A percentile compares a stretch with the other conserved stretches of the same genome.
Conservation (phyloP, 345 rosid genomes). For the Salix suchowensis region DNA sequence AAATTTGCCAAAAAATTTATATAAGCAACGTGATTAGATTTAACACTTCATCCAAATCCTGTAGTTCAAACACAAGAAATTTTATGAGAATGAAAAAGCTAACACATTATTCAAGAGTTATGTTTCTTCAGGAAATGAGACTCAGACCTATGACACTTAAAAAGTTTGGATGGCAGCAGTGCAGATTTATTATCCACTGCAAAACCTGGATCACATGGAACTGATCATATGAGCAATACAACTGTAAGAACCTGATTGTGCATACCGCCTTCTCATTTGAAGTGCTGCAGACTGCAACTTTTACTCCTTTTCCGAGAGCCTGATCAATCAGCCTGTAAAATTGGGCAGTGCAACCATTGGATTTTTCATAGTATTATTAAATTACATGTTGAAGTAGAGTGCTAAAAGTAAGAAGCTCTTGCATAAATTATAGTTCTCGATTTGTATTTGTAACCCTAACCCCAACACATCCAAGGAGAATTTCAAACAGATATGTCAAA, state of each 20-base stretch:
- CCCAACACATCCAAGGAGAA: neutral
- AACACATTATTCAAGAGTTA: neutral
- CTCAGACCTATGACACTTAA: neutral
- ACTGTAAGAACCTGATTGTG: constrained; percentile 51
- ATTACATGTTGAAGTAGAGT: neutral
- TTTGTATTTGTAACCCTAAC: neutral
- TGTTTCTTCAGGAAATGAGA: constrained; percentile 4
- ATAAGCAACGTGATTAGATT: neutral
- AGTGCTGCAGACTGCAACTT: constrained; percentile 93
- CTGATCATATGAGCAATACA: constrained; percentile 20
- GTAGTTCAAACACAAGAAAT: neutral
- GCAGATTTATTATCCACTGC: neutral
- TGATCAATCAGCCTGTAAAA: constrained; percentile 77
- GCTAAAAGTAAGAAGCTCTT: neutral
- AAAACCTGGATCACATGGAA: neutral
- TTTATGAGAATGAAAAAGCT: neutral
- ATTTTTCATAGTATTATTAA: neutral
- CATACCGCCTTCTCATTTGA: constrained; percentile 99
- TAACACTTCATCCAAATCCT: neutral
- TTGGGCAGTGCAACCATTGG: neutral
- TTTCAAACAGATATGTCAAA: neutral
- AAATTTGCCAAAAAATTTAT: neutral
- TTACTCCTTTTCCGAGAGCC: constrained; percentile 72
- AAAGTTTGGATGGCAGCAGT: neutral
- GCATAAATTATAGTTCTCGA: neutral